A percentile compares a stretch with the other conserved stretches of the same genome.
These are phyloP conservation scores for Lippia alba DNA, from an alignment of 305 asterid species.

Conservation along the genomic window DNA sequence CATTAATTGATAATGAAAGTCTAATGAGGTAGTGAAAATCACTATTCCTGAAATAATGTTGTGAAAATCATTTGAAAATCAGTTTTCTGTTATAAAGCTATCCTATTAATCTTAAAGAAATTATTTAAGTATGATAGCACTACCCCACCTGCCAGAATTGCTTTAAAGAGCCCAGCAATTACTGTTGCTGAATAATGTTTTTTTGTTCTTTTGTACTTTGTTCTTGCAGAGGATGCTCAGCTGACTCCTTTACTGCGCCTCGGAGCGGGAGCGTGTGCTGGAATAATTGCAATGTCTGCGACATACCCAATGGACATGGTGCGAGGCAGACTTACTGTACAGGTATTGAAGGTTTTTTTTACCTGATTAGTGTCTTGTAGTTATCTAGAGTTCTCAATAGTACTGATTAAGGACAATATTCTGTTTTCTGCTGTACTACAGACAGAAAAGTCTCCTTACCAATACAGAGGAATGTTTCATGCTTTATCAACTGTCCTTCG, in stretches of 20 bases:
- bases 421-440: conserved; percentile 47
- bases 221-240: conserved; percentile 79
- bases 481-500: conserved; percentile 92
- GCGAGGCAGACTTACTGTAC: conserved; percentile 94
- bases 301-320: conserved; percentile 99
- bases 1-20: conserved; percentile 10
- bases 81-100: conserved; percentile 1
- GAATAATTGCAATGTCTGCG: conserved; percentile 99
- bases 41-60: background rate
- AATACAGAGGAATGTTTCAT: conserved; percentile 91
- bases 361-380: conserved; percentile 21
- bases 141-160: conserved; percentile 1
- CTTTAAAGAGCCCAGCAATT: background rate
- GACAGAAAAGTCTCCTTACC: conserved; percentile 85
- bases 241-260: conserved; percentile 91
- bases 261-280: conserved; percentile 99
- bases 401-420: conserved; percentile 22
- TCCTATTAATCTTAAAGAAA: conserved; percentile 1
- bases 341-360: conserved; percentile 54
- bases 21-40: conserved; percentile 13
- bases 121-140: background rate
- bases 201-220: conserved; percentile 27
- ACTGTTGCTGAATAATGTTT: conserved; percentile 15
- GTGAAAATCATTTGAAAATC: background rate
- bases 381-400: conserved; percentile 20